A percentile compares a stretch with the other conserved stretches of the same genome.
Evolutionary conservation across 768 basidiomycete genomes (phyloP).

Genomic region (Pisolithus microcarpus): DNA sequence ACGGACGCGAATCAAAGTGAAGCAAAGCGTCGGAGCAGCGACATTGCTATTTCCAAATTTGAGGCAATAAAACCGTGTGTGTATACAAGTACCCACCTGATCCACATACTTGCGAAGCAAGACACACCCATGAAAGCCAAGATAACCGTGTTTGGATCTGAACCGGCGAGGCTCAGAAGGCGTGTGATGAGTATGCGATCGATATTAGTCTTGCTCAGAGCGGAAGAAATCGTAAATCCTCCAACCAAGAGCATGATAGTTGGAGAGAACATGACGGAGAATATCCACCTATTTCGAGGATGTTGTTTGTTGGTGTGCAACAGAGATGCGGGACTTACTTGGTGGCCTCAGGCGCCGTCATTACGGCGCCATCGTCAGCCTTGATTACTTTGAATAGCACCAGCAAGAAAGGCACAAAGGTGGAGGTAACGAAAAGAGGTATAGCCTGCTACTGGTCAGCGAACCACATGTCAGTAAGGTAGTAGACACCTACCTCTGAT

Average conservation of each 20-base stretch:
- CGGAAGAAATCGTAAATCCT: slow-evolving; percentile 96
- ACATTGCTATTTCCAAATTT: slow-evolving; percentile 61
- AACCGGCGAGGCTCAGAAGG: slow-evolving; percentile 85
- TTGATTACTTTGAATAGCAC: slow-evolving; percentile 80
- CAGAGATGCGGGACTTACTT: slow-evolving; percentile 43
- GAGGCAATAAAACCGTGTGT: neutral
- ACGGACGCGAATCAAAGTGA: slow-evolving; percentile 86
- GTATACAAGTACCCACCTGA: slow-evolving; percentile 50
- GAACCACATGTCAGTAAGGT: neutral
- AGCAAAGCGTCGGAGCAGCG: slow-evolving; percentile 94
- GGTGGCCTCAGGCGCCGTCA: slow-evolving; percentile 67
- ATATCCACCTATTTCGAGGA: slow-evolving; percentile 60
- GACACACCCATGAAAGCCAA: slow-evolving; percentile 94
- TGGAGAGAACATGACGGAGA: slow-evolving; percentile 93
- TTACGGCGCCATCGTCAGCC: slow-evolving; percentile 40
- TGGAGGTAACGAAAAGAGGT: slow-evolving; percentile 95
- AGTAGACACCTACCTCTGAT: slow-evolving; percentile 63
- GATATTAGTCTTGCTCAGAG: slow-evolving; percentile 90
- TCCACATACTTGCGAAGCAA: slow-evolving; percentile 99
- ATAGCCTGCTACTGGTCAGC: slow-evolving; percentile 59
- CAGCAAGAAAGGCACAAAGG: slow-evolving; percentile 79
- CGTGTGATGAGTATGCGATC: slow-evolving; percentile 88
- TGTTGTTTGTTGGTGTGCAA: neutral
- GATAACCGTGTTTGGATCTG: slow-evolving; percentile 77
- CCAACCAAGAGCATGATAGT: slow-evolving; percentile 98